Evolutionary conservation across 257 asterid genomes (phyloP).

Genomic region (Petunia secreta): DNA sequence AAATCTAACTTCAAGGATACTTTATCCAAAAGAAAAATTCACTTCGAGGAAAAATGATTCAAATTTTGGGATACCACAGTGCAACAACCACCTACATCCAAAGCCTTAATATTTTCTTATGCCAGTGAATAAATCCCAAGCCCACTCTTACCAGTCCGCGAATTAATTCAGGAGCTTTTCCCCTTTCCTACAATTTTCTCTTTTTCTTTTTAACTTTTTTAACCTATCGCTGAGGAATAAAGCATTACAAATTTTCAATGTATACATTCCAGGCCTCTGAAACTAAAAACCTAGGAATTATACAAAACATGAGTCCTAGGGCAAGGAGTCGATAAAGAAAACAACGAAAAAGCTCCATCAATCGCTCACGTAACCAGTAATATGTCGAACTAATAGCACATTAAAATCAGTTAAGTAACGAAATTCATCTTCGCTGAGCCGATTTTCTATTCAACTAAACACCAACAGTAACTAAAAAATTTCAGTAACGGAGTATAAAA

Average conservation of each 20-base stretch:
- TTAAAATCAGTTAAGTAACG: background rate
- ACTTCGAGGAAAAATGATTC: background rate
- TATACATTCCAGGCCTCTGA: conserved; percentile 9
- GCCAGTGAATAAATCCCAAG: background rate
- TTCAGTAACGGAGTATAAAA: background rate
- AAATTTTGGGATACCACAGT: background rate
- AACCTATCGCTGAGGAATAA: background rate
- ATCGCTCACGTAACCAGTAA: background rate
- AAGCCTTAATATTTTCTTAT: conserved; percentile 6
- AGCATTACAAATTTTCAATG: background rate
- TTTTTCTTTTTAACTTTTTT: background rate
- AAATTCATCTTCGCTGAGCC: background rate
- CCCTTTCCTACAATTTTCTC: background rate
- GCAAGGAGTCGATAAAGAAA: background rate
- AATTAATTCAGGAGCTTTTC: background rate
- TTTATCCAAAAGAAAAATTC: too few relatives aligned
- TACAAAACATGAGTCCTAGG: background rate
- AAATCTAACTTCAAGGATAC: too few relatives aligned
- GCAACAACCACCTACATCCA: background rate
- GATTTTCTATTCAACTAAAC: background rate
- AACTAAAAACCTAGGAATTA: background rate
- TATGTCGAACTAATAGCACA: background rate
- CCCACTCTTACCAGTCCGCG: too few relatives aligned
- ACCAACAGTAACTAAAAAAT: background rate
- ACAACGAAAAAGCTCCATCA: background rate